phyloP scores from a whole-genome alignment of 2,329 filamentous ascomycete species.

The Colletotrichum incanum region DNA sequence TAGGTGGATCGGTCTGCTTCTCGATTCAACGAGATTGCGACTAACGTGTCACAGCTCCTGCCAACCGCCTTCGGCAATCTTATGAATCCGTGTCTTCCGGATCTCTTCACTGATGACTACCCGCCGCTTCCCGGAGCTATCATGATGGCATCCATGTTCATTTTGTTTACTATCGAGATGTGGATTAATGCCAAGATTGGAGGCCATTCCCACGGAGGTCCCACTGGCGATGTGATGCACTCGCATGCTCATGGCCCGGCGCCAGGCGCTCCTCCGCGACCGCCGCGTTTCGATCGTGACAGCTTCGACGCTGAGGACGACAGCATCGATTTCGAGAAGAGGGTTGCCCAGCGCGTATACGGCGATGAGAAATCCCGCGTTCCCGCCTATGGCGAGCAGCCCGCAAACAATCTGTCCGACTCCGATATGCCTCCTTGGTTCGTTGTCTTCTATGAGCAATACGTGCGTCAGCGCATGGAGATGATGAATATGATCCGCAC shows the following conservation, averaged over 20 bases:
- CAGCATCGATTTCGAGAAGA: conserved; percentile 57
- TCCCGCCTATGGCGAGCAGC: conserved; percentile 46
- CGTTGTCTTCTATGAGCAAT: conserved; percentile 75
- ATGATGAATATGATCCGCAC: conserved; percentile 69
- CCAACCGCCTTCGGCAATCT: conserved; percentile 72
- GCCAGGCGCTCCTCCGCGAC: conserved; percentile 49
- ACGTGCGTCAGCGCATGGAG: conserved; percentile 72
- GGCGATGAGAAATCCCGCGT: conserved; percentile 54
- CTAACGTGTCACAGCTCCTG: conserved; percentile 59
- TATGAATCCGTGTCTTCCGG: conserved; percentile 69
- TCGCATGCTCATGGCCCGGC: conserved; percentile 30
- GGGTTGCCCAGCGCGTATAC: conserved; percentile 57
- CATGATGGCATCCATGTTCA: conserved; percentile 75
- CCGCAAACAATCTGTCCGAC: conserved; percentile 49
- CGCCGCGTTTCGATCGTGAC: conserved; percentile 49
- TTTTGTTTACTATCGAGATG: conserved; percentile 75
- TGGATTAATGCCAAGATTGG: conserved; percentile 73
- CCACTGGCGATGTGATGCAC: conserved; percentile 57
- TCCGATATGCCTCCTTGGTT: conserved; percentile 74
- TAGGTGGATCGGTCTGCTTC: conserved; percentile 52
- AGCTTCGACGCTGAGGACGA: conserved; percentile 54
- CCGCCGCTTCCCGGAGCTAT: conserved; percentile 75
- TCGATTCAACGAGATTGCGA: not conserved
- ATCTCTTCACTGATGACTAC: conserved; percentile 72
- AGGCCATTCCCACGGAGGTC: conserved; percentile 72